phyloP scores from a whole-genome alignment of 2,329 filamentous ascomycete genomes.

The Beauveria asiatica region DNA sequence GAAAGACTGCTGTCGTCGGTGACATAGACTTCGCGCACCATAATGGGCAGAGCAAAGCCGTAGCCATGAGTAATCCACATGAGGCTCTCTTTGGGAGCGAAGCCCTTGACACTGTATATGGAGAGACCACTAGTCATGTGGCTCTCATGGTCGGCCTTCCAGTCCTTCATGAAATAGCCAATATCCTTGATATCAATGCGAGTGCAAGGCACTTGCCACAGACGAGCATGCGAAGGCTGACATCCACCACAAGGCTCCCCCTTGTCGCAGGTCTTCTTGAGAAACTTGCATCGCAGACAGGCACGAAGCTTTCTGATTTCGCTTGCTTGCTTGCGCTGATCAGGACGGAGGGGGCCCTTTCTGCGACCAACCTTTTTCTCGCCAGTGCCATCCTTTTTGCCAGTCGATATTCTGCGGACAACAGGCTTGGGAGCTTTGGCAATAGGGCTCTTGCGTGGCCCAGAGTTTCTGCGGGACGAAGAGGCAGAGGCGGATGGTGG shows the following conservation, averaged over 20 bases:
- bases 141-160: constrained; percentile 93
- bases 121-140: constrained; percentile 82
- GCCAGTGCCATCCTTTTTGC: constrained; percentile 66
- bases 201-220: constrained; percentile 97
- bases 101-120: constrained; percentile 90
- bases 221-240: constrained; percentile 85
- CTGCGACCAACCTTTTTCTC: constrained; percentile 93
- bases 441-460: constrained; percentile 66
- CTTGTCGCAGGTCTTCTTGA: constrained; percentile 99
- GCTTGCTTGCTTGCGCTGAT: constrained; percentile 92
- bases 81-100: constrained; percentile 54
- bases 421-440: constrained; percentile 76
- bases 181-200: constrained; percentile 99
- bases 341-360: constrained; percentile 80
- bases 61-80: constrained; percentile 97
- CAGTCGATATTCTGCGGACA: constrained; percentile 66
- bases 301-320: constrained; percentile 93
- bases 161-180: constrained; percentile 97
- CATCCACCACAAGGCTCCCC: constrained; percentile 93
- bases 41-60: constrained; percentile 84
- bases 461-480: constrained; percentile 54
- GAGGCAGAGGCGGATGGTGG: constrained; percentile 49
- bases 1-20: constrained; percentile 87
- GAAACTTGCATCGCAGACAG: constrained; percentile 92
- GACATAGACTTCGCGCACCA: constrained; percentile 88